These are phyloP conservation scores for Eutrema salsugineum DNA, from an alignment of 441 rosid species.

Conservation along the genomic window DNA sequence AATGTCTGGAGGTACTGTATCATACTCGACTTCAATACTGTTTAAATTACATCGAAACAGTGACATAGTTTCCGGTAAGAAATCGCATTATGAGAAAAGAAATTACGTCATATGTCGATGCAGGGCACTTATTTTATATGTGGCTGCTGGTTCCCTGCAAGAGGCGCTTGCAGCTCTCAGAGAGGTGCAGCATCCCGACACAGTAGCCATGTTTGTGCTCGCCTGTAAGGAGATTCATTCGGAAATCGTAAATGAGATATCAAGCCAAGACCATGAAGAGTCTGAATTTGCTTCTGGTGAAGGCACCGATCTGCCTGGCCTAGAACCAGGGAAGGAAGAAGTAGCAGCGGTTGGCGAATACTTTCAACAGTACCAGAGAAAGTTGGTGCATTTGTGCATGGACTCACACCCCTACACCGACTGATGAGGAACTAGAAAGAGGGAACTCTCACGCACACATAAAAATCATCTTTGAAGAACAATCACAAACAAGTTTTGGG, in stretches of 20 bases:
- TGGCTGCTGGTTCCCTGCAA: slow-evolving; percentile 89
- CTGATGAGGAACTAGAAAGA: slow-evolving; percentile 17
- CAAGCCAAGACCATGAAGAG: slow-evolving; percentile 37
- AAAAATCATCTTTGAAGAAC: neutral
- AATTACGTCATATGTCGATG: slow-evolving; percentile 9
- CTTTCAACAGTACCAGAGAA: slow-evolving; percentile 88
- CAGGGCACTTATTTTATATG: slow-evolving; percentile 88
- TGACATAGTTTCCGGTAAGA: neutral
- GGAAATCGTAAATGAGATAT: slow-evolving; percentile 39
- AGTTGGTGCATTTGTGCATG: slow-evolving; percentile 92
- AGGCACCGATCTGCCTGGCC: slow-evolving; percentile 51
- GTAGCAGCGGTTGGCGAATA: slow-evolving; percentile 80
- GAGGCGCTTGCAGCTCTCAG: slow-evolving; percentile 87
- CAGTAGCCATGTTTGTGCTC: slow-evolving; percentile 91
- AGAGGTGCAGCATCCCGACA: slow-evolving; percentile 83
- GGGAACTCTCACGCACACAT: neutral
- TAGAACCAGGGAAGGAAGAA: slow-evolving; percentile 72
- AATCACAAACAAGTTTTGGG: slow-evolving; percentile 12
- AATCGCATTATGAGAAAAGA: neutral
- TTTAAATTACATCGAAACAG: neutral
- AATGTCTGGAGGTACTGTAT: slow-evolving; percentile 85
- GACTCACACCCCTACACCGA: slow-evolving; percentile 76
- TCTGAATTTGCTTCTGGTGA: slow-evolving; percentile 25
- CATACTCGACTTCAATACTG: slow-evolving; percentile 8
- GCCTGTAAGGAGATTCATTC: slow-evolving; percentile 80